Base-by-base conservation (phyloP, 2,329 filamentous ascomycete species). In the Diplodia corticola region DNA sequence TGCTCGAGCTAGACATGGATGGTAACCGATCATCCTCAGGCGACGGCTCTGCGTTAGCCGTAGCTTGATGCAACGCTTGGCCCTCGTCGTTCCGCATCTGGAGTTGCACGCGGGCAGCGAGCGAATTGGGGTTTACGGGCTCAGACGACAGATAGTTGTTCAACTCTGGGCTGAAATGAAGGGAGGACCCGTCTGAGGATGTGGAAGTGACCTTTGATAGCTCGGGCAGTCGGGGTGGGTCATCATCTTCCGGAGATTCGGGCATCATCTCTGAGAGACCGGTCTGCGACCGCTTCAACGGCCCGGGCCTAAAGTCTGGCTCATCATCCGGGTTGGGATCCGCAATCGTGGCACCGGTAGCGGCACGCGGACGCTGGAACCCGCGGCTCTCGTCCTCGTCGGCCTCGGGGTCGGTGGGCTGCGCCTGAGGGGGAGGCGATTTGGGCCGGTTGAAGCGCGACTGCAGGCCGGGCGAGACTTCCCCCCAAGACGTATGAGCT, bases 261-360 rank as follows among this genome's bases (percentile, higher is more conserved):
- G 69, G 69, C 9, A 44, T 69, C 24, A 71, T 64, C 33, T 71
- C 71, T 48, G 71, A 73, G 68, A 76, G 76, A 22, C 86, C 86
- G 0, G 88, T 90, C 74, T 87, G 85, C 1, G 84, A 84, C 48
- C 87, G 82, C 67, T 82, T 80, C 90, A 77, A 5, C 84, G 80
- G 37, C 80, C 81, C 1, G 87, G 64, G 64, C 33, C 53, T 54
- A 46, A 65, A 65, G 20, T 65, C 64, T 65, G 65, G 49, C 73
- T 76, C 76, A 50, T 75, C 66, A 68, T 76, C 77, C 20, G 72
- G 72, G 15, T 72, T 69, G 3, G 67, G 24, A 26, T 53, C 63
- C n/a, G 72, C 44, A 74, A 70, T 24, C 69, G 72, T 48, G 66
- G 67, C 22, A 71, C 72, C 28, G 71, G 73, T 33, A 30, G 61